Conservation (phyloP, 2,329 filamentous ascomycete species). For the Clarireedia monteithiana region DNA sequence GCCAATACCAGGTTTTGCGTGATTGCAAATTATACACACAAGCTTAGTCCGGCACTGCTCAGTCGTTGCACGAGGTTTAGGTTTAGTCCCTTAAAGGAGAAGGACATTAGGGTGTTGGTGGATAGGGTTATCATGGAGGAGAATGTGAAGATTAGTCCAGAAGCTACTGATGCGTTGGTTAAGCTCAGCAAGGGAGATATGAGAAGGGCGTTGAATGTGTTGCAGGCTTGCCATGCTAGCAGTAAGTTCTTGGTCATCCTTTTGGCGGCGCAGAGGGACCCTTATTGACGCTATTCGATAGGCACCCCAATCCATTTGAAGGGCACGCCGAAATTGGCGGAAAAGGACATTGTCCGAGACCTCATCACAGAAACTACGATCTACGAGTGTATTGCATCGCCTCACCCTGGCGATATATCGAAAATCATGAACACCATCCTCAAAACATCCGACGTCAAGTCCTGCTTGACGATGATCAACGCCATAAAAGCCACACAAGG, state of each 20-base stretch:
- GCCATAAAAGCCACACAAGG: slow-evolving; percentile 79
- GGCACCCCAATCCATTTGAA: slow-evolving; percentile 60
- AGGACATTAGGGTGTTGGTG: slow-evolving; percentile 75
- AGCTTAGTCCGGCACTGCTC: slow-evolving; percentile 84
- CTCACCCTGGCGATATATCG: slow-evolving; percentile 80
- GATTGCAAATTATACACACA: slow-evolving; percentile 98
- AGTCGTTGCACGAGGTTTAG: slow-evolving; percentile 92
- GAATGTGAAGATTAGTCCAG: slow-evolving; percentile 70
- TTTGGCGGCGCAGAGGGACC: background rate
- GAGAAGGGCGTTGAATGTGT: slow-evolving; percentile 86
- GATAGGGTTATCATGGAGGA: slow-evolving; percentile 88
- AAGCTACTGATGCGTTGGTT: slow-evolving; percentile 78
- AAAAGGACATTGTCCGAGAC: slow-evolving; percentile 65
- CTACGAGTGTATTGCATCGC: slow-evolving; percentile 95
- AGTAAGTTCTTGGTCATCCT: slow-evolving; percentile 43
- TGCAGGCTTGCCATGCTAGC: slow-evolving; percentile 93
- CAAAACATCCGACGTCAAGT: slow-evolving; percentile 78
- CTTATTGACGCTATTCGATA: slow-evolving; percentile 28
- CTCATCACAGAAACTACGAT: slow-evolving; percentile 87
- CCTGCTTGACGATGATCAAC: slow-evolving; percentile 81
- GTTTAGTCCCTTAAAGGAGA: slow-evolving; percentile 87
- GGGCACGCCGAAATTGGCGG: slow-evolving; percentile 49
- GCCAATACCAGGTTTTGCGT: slow-evolving; percentile 97
- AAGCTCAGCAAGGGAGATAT: slow-evolving; percentile 91
- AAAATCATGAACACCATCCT: slow-evolving; percentile 80